Evolutionary conservation across 768 basidiomycete genomes (phyloP).

Genomic region (Stropharia rugosoannulata): DNA sequence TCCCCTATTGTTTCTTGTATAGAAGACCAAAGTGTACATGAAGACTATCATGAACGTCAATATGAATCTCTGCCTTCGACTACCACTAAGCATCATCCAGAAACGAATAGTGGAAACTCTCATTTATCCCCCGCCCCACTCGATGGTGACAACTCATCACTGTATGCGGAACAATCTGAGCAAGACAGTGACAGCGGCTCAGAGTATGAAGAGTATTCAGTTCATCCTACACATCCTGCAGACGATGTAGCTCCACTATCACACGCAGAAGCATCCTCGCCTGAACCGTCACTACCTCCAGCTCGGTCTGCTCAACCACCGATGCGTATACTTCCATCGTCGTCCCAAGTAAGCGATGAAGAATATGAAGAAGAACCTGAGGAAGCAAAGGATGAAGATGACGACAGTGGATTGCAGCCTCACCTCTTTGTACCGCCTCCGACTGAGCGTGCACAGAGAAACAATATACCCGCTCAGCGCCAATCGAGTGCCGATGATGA

Average conservation of each 20-base stretch:
- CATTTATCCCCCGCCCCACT: conserved; percentile 6
- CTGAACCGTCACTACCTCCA: conserved; percentile 5
- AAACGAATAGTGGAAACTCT: not conserved
- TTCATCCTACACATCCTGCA: not conserved
- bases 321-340: conserved; percentile 25
- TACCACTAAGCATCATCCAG: not conserved
- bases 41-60: conserved; percentile 11
- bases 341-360: conserved; percentile 19
- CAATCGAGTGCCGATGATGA: conserved; percentile 17
- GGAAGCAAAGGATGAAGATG: conserved; percentile 22
- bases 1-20: conserved; percentile 10
- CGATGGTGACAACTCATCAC: not conserved
- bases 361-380: conserved; percentile 13
- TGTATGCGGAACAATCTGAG: conserved; percentile 14
- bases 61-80: not conserved
- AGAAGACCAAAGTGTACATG: conserved; percentile 18
- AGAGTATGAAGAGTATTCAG: conserved; percentile 11
- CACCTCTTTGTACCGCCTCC: conserved; percentile 30
- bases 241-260: conserved; percentile 1
- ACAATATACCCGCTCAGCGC: conserved; percentile 4
- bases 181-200: conserved; percentile 4
- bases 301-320: conserved; percentile 21
- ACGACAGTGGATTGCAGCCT: conserved; percentile 20
- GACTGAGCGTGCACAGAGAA: conserved; percentile 5
- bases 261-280: not conserved